Percentiles rank a stretch among this genome's conserved stretches.
phyloP scores from a whole-genome alignment of 495 filamentous ascomycete genomes.

The Monascus purpureus region DNA sequence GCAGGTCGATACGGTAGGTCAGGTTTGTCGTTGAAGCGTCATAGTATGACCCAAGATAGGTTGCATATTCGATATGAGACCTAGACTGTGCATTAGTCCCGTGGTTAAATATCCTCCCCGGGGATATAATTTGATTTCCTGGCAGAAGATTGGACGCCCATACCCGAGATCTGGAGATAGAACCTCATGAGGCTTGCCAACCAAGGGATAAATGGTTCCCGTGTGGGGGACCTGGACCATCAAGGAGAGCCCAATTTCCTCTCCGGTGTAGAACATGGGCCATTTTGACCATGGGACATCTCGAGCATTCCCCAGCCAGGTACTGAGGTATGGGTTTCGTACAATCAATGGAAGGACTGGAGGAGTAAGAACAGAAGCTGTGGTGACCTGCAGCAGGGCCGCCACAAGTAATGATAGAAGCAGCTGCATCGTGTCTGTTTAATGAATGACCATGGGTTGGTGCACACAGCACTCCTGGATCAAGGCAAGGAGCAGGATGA shows the following conservation, averaged over 20 bases:
- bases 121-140: neutral
- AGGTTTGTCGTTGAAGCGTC: constrained; percentile 91
- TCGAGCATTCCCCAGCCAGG: constrained; percentile 70
- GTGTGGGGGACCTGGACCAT: constrained; percentile 62
- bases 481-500: neutral
- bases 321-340: constrained; percentile 82
- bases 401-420: constrained; percentile 20
- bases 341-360: constrained; percentile 80
- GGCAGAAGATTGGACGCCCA: constrained; percentile 8
- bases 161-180: constrained; percentile 36
- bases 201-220: constrained; percentile 65
- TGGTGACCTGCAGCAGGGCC: constrained; percentile 16
- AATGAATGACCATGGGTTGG: neutral
- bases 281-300: constrained; percentile 78
- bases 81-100: constrained; percentile 16
- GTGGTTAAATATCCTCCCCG: neutral
- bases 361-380: constrained; percentile 45
- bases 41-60: constrained; percentile 66
- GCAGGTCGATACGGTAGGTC: constrained; percentile 54
- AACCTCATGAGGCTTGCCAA: constrained; percentile 79
- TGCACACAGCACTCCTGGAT: neutral
- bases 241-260: constrained; percentile 69
- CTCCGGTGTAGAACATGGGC: constrained; percentile 91
- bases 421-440: constrained; percentile 18
- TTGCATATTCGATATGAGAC: constrained; percentile 55